Percentiles rank a stretch among this genome's conserved stretches.
These are phyloP conservation scores for Phytophthora ramorum DNA, from an alignment of 352 stramenopile species.

Conservation along the genomic window DNA sequence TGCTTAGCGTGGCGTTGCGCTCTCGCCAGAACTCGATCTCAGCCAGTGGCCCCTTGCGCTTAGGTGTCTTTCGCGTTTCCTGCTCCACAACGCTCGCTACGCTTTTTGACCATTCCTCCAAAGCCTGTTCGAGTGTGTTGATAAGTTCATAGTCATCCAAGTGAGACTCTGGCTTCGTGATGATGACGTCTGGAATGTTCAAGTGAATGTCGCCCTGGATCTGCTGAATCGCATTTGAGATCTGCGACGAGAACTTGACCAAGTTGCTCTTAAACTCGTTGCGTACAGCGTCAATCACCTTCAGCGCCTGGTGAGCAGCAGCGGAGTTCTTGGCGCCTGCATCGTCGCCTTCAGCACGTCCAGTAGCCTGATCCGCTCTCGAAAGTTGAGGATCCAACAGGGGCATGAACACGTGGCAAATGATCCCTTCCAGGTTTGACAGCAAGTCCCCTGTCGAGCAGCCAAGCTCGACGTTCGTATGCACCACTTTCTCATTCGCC, in stretches of 20 bases:
- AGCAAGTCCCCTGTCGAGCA: constrained; percentile 89
- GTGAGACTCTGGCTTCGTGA: constrained; percentile 89
- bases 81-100: constrained; percentile 92
- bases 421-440: constrained; percentile 85
- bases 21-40: constrained; percentile 98
- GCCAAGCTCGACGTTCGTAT: constrained; percentile 84
- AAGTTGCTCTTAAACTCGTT: constrained; percentile 93
- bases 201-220: constrained; percentile 95
- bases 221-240: constrained; percentile 93
- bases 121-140: constrained; percentile 88
- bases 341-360: constrained; percentile 18
- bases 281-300: constrained; percentile 84
- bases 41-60: constrained; percentile 90
- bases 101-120: constrained; percentile 94
- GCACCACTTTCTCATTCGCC: constrained; percentile 54
- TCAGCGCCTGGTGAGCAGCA: constrained; percentile 56
- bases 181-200: constrained; percentile 91
- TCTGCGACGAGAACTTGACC: constrained; percentile 93
- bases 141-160: constrained; percentile 89
- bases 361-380: constrained; percentile 21
- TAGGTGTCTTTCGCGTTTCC: constrained; percentile 87
- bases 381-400: constrained; percentile 81
- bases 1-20: constrained; percentile 93
- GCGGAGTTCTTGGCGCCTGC: constrained; percentile 16
- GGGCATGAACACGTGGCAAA: constrained; percentile 91